Base-by-base conservation (phyloP, 2,329 filamentous ascomycete species). In the Colletotrichum siamense region DNA sequence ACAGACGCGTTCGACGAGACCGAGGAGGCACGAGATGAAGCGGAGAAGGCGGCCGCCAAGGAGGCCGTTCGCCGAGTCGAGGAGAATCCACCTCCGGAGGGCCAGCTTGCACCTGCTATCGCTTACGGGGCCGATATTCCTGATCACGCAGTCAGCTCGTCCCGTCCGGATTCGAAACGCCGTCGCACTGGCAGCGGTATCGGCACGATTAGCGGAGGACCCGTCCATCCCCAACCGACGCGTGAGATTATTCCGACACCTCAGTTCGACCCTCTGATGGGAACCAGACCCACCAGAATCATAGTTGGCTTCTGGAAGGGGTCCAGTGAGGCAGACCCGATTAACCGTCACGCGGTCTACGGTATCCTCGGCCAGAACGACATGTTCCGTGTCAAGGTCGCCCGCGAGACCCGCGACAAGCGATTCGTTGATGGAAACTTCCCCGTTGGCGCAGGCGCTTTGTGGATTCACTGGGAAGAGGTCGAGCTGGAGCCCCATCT, bases 381-480 rank as follows among this genome's bases (percentile, higher is more conserved):
- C 78, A 92, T 92, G 88, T 93, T 94, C 80, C 86, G 92, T 0
- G 91, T 93, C 70, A 93, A 93, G 81, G 86, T 93, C 0, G 88
- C 91, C 1, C 86, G 90, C 8, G 88, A 92, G 79, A 93, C 91
- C 0, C 88, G 91, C 5, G 91, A 93, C 79, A 92, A 92, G 4
- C 88, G 90, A 0, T 88, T 87, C 34, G 84, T 92, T 2, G 86
- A 90, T 36, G 91, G 90, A 44, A 93, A 93, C 81, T 93, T 92
- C 71, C 92, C 92, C 0, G 82, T 83, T 3, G 91, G 91, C 2
- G 89, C 91, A 2, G 92, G 92, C 15, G 91, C 89, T 2, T 81
- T 93, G 1, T 93, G 92, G 92, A 91, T 93, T 49, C 84, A 88
- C 8, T 93, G 91, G 77, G 91, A 93, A 16, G 91, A 93, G 66